Evolutionary conservation across 148 eudicot species (phyloP).

Genomic region (Rheum nobile): DNA sequence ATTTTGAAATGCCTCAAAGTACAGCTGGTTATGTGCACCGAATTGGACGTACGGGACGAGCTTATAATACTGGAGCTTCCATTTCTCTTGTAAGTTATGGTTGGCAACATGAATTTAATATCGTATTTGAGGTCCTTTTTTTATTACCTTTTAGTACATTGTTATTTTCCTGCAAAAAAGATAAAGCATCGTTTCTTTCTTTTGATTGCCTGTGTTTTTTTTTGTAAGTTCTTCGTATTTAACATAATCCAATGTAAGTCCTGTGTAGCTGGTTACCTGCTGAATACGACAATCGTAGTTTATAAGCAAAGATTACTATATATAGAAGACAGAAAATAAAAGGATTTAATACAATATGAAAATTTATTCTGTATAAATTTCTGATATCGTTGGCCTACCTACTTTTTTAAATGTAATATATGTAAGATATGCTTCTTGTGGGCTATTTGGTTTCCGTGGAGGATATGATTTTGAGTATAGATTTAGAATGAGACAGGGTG

Average conservation of each 20-base stretch:
- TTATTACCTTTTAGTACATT: not conserved
- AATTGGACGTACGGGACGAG: constrained; percentile 99
- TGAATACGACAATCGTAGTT: not conserved
- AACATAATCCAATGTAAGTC: not conserved
- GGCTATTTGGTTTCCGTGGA: not conserved
- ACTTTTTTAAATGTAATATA: not conserved
- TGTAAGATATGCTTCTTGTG: not conserved
- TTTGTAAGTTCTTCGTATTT: not conserved
- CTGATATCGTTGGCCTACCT: not conserved
- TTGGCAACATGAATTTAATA: not conserved
- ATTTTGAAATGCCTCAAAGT: constrained; percentile 83
- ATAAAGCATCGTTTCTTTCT: not conserved
- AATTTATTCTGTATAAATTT: not conserved
- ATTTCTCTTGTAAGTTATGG: constrained; percentile 67
- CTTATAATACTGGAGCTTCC: constrained; percentile 80
- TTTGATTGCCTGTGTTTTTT: not conserved
- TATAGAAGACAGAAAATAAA: not conserved
- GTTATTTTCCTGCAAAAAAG: not conserved
- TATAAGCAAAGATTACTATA: not conserved
- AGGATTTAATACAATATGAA: not conserved
- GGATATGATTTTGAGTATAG: not conserved
- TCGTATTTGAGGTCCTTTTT: not conserved
- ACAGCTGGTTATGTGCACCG: constrained; percentile 86
- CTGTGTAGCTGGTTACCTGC: not conserved
- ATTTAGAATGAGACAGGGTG: not conserved